Base-by-base conservation (phyloP, 2,329 filamentous ascomycete species). In the Ceratocystis eucalypticola region DNA sequence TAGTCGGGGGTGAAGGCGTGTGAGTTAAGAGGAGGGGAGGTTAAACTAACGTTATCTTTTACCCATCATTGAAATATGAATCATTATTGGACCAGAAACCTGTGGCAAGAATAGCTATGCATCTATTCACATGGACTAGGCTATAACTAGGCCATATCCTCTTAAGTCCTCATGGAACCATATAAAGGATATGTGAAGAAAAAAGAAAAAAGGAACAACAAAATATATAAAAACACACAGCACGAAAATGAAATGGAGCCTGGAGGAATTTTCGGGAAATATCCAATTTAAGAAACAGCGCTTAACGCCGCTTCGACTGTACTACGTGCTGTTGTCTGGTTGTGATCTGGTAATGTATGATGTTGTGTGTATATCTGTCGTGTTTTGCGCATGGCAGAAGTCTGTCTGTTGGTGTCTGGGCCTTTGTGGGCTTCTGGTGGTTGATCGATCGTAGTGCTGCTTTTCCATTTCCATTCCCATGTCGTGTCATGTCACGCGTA, bases 251-350 rank as follows among this genome's bases (percentile, higher is more conserved):
- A 53, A 53, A 12, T 17, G 22, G 1, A 8, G 53, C 10, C 15
- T 33, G 1, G 22, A 12, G 10, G 15, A 30, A 33, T 12, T 5
- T 30, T 57, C 12, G 22, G 28, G 53, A 12, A 57, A 28, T 28
- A 57, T 57, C 53, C 53, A 57, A 57, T 57, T 57, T 28, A 57
- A 30, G 53, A 57, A 57, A 28, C 53, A 28, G 53, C 53, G 15
- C 7, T 57, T 12, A n/a, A 57, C 8, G 53, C 28, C 25, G 59
- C 59, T 61, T 45, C 10, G 41, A 28, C 61, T 63, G 61, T 50
- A 46, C 28, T 28, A 20, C 61, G 44, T 46, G 17, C 45, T 63
- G 61, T 63, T 63, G 44, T 50, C 22, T 44, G 20, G 37, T 46
- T 50, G 61, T 48, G 37, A 20, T 50, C 61, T 63, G 61, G 44